Conservation (phyloP, 495 filamentous ascomycete species). For the Daldinia grandis region DNA sequence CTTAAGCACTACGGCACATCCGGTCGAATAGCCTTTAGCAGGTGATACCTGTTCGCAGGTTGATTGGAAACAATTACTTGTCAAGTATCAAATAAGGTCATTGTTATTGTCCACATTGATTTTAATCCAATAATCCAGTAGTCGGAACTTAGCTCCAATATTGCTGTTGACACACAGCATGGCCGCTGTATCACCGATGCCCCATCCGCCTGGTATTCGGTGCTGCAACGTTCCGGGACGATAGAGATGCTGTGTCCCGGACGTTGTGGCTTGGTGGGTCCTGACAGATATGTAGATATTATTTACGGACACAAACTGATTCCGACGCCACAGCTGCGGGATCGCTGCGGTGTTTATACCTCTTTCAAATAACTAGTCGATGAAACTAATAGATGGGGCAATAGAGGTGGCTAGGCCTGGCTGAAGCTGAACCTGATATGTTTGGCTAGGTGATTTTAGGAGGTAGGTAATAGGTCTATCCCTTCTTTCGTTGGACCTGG, state of each 20-base stretch:
- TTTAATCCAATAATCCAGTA: background rate
- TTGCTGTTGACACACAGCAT: conserved; percentile 33
- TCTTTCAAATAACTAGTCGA: background rate
- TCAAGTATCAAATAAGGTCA: background rate
- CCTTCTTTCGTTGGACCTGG: background rate
- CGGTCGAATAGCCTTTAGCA: conserved; percentile 6
- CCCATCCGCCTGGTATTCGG: conserved; percentile 38
- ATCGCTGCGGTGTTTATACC: conserved; percentile 5
- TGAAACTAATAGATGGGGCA: background rate
- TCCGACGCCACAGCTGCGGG: conserved; percentile 28
- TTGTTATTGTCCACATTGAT: background rate
- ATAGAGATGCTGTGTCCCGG: conserved; percentile 32
- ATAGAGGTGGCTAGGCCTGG: background rate
- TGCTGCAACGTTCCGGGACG: conserved; percentile 38
- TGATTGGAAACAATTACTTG: background rate
- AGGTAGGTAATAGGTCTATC: background rate
- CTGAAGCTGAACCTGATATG: background rate
- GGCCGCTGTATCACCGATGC: conserved; percentile 30
- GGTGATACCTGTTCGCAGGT: background rate
- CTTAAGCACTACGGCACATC: background rate
- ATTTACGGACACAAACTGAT: conserved; percentile 25
- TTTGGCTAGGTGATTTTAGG: background rate
- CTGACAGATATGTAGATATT: conserved; percentile 27
- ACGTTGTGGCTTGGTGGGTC: conserved; percentile 32
- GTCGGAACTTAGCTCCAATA: conserved; percentile 18